Base-by-base conservation (phyloP, 2,329 filamentous ascomycete species). In the Penicillium hesseltinei region DNA sequence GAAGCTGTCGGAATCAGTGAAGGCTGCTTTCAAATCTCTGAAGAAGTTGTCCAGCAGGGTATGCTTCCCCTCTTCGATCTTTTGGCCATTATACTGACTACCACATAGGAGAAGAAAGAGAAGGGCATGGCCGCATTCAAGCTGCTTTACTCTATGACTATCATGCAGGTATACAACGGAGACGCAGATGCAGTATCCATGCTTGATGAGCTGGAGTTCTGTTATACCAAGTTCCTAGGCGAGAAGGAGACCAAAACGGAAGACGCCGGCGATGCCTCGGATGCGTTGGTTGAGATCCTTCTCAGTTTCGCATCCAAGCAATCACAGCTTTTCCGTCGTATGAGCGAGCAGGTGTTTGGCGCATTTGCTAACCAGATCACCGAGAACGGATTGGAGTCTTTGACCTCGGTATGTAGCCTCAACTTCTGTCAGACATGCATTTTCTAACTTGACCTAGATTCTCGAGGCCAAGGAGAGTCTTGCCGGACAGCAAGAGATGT, bases 131-230 rank as follows among this genome's bases (percentile, higher is more conserved):
- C 86, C 59, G 89, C 90, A 0, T 83, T 97, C 57, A 88, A 88
- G 21, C 81, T 97, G 36, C 82, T 97, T 1, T 91, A 96, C 71
- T 88, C 91, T 0, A 83, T 97, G 51, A 89, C 91, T 0, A 84
- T 97, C 15, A 81, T 97, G 54, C 91, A 97, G 72, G 82, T 96
- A 9, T 96, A 96, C 77, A 92, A 93, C 67, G 90, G 91, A 25
- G 92, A 96, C 58, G 82, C 89, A 0, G 94, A 97, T 69, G 90
- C 92, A 0, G 83, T 96, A 23, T 87, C 88, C 48, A 88, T 94
- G 60, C 78, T 97, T 9, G 84, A 89, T 53, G 93, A 97, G 65
- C 81, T 97, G n/a, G 84, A 88, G 63, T 80, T 88, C 58, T 92
- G 89, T 71, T 88, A 88, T 58, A 82, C 89, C 43, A 87, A 86